Conservation (phyloP, 495 filamentous ascomycete species). For the Zalerion maritima region DNA sequence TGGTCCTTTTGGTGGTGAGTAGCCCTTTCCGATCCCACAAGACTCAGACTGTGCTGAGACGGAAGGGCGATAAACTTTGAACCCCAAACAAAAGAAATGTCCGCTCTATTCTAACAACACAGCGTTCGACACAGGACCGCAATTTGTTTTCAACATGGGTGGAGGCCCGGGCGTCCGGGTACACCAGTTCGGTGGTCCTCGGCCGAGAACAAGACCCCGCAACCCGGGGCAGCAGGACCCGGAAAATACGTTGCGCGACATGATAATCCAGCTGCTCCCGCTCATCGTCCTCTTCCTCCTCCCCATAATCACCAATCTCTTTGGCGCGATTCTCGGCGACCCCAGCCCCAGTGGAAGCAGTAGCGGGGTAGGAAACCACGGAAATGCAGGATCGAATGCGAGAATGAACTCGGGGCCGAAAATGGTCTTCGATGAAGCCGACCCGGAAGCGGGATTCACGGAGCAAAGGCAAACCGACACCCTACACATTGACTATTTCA, state of each 20-base stretch:
- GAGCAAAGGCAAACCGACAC: constrained; percentile 52
- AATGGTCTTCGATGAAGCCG: constrained; percentile 60
- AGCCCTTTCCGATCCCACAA: constrained; percentile 11
- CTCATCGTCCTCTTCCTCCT: constrained; percentile 80
- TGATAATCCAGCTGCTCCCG: constrained; percentile 54
- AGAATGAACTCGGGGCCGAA: constrained; percentile 50
- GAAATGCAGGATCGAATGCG: no score
- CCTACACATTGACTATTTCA: constrained; percentile 64
- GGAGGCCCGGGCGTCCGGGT: constrained; percentile 71
- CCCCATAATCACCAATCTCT: constrained; percentile 69
- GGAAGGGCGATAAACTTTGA: no score
- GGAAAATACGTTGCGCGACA: constrained; percentile 35
- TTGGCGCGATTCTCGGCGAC: constrained; percentile 45
- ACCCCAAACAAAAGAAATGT: no score
- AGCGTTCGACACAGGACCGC: constrained; percentile 57
- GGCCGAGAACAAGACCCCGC: constrained; percentile 54
- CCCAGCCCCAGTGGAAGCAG: no score
- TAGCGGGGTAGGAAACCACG: no score
- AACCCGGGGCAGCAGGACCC: constrained; percentile 38
- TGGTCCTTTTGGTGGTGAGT: constrained; percentile 48
- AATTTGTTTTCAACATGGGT: constrained; percentile 85
- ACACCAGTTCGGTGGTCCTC: constrained; percentile 67
- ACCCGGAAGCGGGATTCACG: constrained; percentile 51
- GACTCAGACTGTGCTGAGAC: constrained; percentile 1
- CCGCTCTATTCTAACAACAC: constrained; percentile 8